Evolutionary conservation across 1,284 basidiomycete species (phyloP).

Genomic region (Meripilus lineatus): DNA sequence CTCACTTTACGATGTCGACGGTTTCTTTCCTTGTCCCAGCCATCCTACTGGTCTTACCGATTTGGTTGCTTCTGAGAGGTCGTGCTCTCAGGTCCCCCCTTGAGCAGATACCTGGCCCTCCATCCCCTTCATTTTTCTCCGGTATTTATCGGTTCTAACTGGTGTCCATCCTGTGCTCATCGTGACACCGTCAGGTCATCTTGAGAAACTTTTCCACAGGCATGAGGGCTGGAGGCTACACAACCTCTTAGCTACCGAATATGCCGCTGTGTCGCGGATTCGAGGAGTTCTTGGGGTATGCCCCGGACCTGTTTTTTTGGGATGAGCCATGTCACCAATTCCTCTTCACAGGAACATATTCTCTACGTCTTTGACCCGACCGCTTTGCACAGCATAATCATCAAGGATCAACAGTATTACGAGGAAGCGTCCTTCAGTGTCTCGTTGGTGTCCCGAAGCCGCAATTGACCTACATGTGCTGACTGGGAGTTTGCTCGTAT

Average conservation of each 20-base stretch:
- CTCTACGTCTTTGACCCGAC: slow-evolving; percentile 5
- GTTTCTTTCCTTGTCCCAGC: too few species aligned
- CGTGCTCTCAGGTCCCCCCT: too few species aligned
- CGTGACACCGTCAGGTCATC: too few species aligned
- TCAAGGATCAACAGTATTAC: slow-evolving; percentile 2
- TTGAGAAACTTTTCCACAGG: background rate
- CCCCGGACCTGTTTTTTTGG: background rate
- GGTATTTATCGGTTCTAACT: too few species aligned
- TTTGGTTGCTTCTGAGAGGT: too few species aligned
- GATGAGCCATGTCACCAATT: background rate
- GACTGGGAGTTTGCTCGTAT: background rate
- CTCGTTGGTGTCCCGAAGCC: background rate
- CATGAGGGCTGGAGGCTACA: background rate
- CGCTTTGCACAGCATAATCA: slow-evolving; percentile 1
- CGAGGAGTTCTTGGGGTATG: background rate
- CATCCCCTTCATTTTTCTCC: too few species aligned
- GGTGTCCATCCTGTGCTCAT: too few species aligned
- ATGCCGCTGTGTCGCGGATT: background rate
- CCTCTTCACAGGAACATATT: background rate
- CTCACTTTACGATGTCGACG: too few species aligned
- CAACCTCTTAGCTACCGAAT: background rate
- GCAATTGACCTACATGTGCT: background rate
- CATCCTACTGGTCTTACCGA: too few species aligned
- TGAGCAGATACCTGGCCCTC: too few species aligned
- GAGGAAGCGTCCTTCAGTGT: background rate